Evolutionary conservation across 768 basidiomycete genomes (phyloP).

Genomic region (Collybia nuda): DNA sequence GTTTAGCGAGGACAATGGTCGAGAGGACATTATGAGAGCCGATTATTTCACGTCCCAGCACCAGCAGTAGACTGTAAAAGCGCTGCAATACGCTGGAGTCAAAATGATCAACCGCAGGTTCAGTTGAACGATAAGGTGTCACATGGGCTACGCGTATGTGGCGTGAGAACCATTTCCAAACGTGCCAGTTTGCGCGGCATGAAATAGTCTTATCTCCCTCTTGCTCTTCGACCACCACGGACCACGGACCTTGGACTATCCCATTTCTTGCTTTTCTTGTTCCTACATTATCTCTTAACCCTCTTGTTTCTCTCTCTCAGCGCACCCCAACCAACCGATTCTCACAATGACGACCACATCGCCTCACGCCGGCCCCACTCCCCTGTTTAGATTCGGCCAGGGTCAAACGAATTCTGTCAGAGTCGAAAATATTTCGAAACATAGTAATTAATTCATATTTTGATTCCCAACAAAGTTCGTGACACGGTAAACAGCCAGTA

Average conservation of each 20-base stretch:
- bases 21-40: slow-evolving; percentile 32
- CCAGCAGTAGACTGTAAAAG: no score
- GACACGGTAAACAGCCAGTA: slow-evolving; percentile 25
- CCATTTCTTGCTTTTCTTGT: slow-evolving; percentile 15
- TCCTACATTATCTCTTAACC: slow-evolving; percentile 11
- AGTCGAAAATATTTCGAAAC: slow-evolving; percentile 46
- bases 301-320: slow-evolving; percentile 14
- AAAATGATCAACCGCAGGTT: no score
- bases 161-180: slow-evolving; percentile 9
- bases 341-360: slow-evolving; percentile 9
- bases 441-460: slow-evolving; percentile 25
- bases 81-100: no score
- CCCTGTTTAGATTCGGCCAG: slow-evolving; percentile 30
- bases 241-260: background rate
- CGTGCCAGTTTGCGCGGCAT: background rate
- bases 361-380: background rate
- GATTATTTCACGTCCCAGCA: no score
- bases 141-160: slow-evolving; percentile 13
- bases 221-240: slow-evolving; percentile 14
- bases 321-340: slow-evolving; percentile 12
- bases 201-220: background rate
- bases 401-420: slow-evolving; percentile 42
- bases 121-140: no score
- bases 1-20: slow-evolving; percentile 45
- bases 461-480: background rate